Conservation (phyloP, 495 filamentous ascomycete genomes). For the Aspergillus egyptiacus region DNA sequence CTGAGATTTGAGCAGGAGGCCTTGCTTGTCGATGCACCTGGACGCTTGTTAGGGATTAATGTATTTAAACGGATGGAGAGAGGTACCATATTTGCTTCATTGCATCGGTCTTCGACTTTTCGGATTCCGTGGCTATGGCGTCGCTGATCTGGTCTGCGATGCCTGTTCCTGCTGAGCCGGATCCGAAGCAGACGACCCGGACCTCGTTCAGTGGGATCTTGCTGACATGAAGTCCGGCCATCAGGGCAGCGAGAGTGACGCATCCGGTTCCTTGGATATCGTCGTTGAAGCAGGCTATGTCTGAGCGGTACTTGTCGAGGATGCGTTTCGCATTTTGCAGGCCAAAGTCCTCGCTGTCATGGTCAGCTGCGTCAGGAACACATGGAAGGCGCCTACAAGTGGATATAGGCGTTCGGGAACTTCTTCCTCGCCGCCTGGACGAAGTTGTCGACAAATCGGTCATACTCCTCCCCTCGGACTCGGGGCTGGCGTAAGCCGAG, state of each 20-base stretch:
- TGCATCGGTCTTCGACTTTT: conserved; percentile 66
- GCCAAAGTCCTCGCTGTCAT: conserved; percentile 51
- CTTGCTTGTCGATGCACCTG: conserved; percentile 82
- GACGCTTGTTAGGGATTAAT: background rate
- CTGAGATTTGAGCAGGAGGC: conserved; percentile 63
- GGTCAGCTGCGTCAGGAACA: background rate
- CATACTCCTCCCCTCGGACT: conserved; percentile 66
- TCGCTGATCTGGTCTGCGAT: conserved; percentile 83
- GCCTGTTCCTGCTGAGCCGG: conserved; percentile 78
- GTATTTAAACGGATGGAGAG: background rate
- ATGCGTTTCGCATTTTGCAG: conserved; percentile 56
- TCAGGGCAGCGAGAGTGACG: conserved; percentile 77
- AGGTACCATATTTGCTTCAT: conserved; percentile 72
- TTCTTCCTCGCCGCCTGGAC: conserved; percentile 58
- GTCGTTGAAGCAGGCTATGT: conserved; percentile 85
- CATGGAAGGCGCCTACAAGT: conserved; percentile 49
- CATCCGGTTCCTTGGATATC: conserved; percentile 86
- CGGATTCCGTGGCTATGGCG: conserved; percentile 62
- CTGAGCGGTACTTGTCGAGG: conserved; percentile 63
- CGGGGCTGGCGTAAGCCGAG: conserved; percentile 65
- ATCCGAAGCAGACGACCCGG: conserved; percentile 68
- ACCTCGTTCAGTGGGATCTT: conserved; percentile 61
- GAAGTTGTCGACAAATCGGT: conserved; percentile 70
- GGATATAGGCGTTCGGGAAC: conserved; percentile 77
- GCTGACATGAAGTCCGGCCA: conserved; percentile 64